Evolutionary conservation across 2,329 filamentous ascomycete genomes (phyloP).

Genomic region (Coniochaeta hoffmannii): DNA sequence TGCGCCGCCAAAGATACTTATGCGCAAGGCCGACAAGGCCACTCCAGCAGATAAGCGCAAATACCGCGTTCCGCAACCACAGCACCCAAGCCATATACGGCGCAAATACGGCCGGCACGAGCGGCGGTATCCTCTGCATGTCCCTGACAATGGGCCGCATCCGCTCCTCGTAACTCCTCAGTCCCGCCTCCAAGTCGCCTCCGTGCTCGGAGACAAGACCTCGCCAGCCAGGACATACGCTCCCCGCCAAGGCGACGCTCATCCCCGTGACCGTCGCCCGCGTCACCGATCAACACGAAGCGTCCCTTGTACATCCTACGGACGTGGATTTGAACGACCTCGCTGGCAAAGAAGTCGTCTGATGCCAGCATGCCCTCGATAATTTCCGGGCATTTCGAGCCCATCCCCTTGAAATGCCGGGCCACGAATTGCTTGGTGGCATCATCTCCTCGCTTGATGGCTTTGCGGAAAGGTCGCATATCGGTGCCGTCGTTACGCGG

Average conservation of each 20-base stretch:
- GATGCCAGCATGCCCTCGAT: constrained; percentile 25
- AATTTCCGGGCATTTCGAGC: constrained; percentile 32
- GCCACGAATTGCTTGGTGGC: constrained; percentile 22
- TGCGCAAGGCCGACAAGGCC: constrained; percentile 21
- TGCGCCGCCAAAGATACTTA: constrained; percentile 21
- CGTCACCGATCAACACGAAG: constrained; percentile 32
- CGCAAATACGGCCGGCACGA: constrained; percentile 26
- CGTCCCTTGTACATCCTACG: constrained; percentile 27
- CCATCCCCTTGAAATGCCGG: constrained; percentile 24
- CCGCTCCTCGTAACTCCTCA: constrained; percentile 25
- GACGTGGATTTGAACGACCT: constrained; percentile 30
- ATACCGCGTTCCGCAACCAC: constrained; percentile 33
- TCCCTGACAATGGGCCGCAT: constrained; percentile 28
- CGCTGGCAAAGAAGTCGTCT: constrained; percentile 30
- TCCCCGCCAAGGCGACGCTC: constrained; percentile 27
- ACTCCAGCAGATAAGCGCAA: constrained; percentile 30
- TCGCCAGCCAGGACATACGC: constrained; percentile 41
- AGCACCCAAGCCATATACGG: constrained; percentile 38
- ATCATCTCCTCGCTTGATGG: constrained; percentile 25
- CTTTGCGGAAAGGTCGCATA: constrained; percentile 29
- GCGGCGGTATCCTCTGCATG: constrained; percentile 22
- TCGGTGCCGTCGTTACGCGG: constrained; percentile 18
- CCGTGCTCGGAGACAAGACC: constrained; percentile 22
- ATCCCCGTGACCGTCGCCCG: constrained; percentile 34
- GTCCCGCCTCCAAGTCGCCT: constrained; percentile 22